Percentiles rank a stretch among this genome's conserved stretches.
Conservation (phyloP, 2,329 filamentous ascomycete species). For the Botrytis galanthina region DNA sequence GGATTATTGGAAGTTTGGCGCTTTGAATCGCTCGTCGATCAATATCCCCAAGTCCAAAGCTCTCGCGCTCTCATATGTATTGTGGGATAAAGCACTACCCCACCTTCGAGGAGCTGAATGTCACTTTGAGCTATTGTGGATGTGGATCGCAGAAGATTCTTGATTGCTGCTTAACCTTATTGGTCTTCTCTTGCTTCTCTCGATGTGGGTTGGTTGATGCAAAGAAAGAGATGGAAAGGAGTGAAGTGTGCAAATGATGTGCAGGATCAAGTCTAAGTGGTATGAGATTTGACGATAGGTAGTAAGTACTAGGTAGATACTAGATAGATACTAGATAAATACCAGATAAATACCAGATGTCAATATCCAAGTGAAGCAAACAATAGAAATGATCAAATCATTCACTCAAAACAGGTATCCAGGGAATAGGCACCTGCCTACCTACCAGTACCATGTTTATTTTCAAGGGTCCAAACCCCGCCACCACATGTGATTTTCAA, state of each 20-base stretch:
- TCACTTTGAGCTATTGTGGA: neutral
- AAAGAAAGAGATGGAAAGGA: neutral
- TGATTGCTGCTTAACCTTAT: neutral
- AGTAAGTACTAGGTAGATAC: too few species aligned
- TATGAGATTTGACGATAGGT: neutral
- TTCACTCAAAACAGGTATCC: neutral
- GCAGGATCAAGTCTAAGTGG: too few species aligned
- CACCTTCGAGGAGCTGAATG: slow-evolving; percentile 8
- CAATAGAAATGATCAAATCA: neutral
- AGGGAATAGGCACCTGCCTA: too few species aligned
- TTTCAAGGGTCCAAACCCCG: neutral
- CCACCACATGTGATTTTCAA: neutral
- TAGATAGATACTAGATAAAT: too few species aligned
- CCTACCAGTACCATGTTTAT: neutral
- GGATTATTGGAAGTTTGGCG: neutral
- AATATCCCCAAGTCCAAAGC: neutral
- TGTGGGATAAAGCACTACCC: neutral
- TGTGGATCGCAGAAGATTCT: neutral
- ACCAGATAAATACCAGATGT: too few species aligned
- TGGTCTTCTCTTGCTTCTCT: neutral
- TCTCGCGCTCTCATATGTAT: neutral
- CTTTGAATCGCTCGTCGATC: neutral
- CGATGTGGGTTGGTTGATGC: neutral
- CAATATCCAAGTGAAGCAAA: neutral
- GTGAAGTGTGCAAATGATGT: neutral